A percentile compares a stretch with the other conserved stretches of the same genome.
These are phyloP conservation scores for Lachnellula suecica DNA, from an alignment of 2,329 filamentous ascomycete genomes.

Conservation along the genomic window DNA sequence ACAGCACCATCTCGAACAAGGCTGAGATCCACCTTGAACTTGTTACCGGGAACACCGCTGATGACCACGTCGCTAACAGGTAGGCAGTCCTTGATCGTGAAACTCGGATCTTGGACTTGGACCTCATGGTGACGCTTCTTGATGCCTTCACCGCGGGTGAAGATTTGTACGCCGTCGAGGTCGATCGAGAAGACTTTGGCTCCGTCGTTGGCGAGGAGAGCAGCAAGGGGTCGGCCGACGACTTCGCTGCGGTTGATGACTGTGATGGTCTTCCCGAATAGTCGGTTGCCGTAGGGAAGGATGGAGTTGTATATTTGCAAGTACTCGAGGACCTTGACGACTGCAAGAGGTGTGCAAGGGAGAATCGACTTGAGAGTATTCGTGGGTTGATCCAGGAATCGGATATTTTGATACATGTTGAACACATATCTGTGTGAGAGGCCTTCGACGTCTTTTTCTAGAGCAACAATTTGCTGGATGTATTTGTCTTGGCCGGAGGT, in stretches of 20 bases:
- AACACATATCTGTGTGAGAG: conserved; percentile 91
- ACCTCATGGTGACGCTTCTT: conserved; percentile 85
- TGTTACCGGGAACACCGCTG: conserved; percentile 83
- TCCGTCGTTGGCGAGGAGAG: conserved; percentile 92
- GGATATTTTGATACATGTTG: conserved; percentile 99
- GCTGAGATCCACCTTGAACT: conserved; percentile 85
- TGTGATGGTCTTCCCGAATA: conserved; percentile 92
- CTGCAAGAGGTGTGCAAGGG: conserved; percentile 91
- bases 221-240: conserved; percentile 88
- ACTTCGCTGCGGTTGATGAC: conserved; percentile 97
- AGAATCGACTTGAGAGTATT: conserved; percentile 87
- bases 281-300: conserved; percentile 84
- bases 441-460: conserved; percentile 93
- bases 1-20: conserved; percentile 86
- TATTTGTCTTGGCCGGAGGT: conserved; percentile 89
- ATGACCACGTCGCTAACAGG: conserved; percentile 93
- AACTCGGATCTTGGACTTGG: conserved; percentile 71
- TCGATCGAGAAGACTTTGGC: conserved; percentile 95
- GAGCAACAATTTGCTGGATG: conserved; percentile 88
- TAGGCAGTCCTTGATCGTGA: conserved; percentile 76
- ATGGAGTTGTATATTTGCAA: conserved; percentile 96
- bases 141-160: conserved; percentile 85
- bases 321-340: conserved; percentile 96
- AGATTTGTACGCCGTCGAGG: conserved; percentile 86
- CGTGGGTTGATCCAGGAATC: conserved; percentile 79